Percentiles rank a stretch among this genome's conserved stretches.
Conservation (phyloP, 176 grass and related monocot species). For the Zizania latifolia region DNA sequence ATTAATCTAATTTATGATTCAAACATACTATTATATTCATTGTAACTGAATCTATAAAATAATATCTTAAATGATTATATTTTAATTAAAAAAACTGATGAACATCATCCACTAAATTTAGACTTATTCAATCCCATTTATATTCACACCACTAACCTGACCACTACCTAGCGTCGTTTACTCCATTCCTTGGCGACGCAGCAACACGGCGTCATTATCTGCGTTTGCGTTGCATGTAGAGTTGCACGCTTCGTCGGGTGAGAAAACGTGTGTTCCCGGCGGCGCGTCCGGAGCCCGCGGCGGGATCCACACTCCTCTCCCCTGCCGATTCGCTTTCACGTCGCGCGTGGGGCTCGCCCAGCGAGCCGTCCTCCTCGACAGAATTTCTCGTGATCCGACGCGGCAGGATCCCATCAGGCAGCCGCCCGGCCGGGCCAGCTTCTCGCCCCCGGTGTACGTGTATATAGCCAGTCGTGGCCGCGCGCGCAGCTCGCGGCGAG, state of each 20-base stretch:
- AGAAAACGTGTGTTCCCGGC: conserved; percentile 13
- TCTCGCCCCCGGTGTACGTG: no score
- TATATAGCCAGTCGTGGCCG: neutral
- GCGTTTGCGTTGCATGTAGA: no score
- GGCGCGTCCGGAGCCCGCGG: conserved; percentile 30
- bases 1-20: no score
- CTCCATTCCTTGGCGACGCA: conserved; percentile 17
- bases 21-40: no score
- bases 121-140: no score
- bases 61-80: no score
- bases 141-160: no score
- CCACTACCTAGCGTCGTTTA: no score
- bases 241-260: neutral
- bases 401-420: neutral
- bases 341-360: neutral
- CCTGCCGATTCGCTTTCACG: conserved; percentile 5
- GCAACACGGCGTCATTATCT: conserved; percentile 7
- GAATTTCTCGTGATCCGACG: neutral
- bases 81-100: no score
- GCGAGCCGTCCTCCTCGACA: neutral
- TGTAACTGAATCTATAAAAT: no score
- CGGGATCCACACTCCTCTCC: conserved; percentile 2
- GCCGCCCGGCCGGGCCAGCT: no score
- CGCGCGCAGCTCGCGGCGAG: neutral
- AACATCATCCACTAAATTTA: no score